A percentile compares a stretch with the other conserved stretches of the same genome.
Conservation (phyloP, 2,329 filamentous ascomycete species). For the Plectosphaerella cucumerina region DNA sequence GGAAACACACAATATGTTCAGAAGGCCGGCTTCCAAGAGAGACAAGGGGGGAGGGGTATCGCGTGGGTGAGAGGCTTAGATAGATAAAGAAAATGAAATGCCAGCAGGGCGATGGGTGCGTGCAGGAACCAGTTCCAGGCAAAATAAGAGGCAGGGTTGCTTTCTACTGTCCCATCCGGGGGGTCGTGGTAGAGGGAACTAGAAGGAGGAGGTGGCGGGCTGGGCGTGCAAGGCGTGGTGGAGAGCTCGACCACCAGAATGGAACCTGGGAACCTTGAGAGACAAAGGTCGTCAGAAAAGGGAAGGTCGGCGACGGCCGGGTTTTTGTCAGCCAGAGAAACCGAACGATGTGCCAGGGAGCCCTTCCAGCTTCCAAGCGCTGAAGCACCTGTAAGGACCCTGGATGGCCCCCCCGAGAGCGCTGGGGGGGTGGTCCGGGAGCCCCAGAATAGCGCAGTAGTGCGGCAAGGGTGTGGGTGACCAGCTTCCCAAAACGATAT, state of each 20-base stretch:
- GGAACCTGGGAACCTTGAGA: background rate
- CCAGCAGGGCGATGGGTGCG: background rate
- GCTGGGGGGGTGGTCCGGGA: too few species aligned
- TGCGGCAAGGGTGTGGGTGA: background rate
- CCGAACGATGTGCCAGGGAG: background rate
- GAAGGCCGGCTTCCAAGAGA: constrained; percentile 13
- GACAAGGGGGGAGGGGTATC: background rate
- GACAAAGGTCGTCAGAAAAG: background rate
- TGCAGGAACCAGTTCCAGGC: background rate
- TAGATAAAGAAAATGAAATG: background rate
- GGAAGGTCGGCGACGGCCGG: constrained; percentile 3
- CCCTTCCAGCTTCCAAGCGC: too few species aligned
- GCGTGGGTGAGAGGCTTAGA: background rate
- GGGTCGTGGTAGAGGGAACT: too few species aligned
- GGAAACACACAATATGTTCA: constrained; percentile 1
- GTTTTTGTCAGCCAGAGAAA: constrained; percentile 3
- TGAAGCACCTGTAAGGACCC: too few species aligned
- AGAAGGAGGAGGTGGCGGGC: too few species aligned
- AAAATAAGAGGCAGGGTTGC: too few species aligned
- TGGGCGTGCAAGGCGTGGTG: background rate
- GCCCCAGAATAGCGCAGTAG: background rate
- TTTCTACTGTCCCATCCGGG: too few species aligned
- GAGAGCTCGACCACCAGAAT: background rate
- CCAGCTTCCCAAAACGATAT: constrained; percentile 1
- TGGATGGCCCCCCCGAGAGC: too few species aligned